A percentile compares a stretch with the other conserved stretches of the same genome.
Evolutionary conservation across 495 filamentous ascomycete species (phyloP).

Genomic region (Podospora appendiculata): DNA sequence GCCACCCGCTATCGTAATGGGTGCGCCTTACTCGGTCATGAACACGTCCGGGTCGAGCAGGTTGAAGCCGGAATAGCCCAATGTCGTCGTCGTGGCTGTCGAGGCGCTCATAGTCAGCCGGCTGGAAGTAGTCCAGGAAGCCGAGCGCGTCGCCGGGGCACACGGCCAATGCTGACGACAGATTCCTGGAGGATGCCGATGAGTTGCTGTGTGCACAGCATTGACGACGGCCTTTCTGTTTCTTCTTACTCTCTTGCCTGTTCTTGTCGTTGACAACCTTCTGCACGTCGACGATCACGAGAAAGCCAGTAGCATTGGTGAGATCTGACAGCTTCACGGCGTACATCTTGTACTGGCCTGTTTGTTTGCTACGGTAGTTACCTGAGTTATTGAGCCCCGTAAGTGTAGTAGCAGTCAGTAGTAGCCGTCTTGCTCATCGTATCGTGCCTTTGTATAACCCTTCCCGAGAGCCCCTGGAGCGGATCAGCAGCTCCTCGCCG

Average conservation of each 20-base stretch:
- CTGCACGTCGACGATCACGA: conserved; percentile 28
- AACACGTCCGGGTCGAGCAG: conserved; percentile 33
- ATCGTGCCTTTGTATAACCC: conserved; percentile 12
- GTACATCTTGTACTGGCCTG: conserved; percentile 21
- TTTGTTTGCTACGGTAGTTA: background rate
- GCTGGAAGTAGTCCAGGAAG: conserved; percentile 33
- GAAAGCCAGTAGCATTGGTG: conserved; percentile 26
- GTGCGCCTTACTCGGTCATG: conserved; percentile 22
- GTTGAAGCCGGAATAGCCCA: conserved; percentile 27
- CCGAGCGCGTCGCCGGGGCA: conserved; percentile 20
- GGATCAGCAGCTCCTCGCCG: background rate
- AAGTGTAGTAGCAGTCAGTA: background rate
- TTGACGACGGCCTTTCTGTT: background rate
- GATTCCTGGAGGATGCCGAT: conserved; percentile 28
- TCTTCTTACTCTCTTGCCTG: conserved; percentile 9
- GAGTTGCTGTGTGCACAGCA: background rate
- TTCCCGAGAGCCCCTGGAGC: background rate
- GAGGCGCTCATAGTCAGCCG: conserved; percentile 29
- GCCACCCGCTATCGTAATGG: conserved; percentile 29
- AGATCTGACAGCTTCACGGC: conserved; percentile 24
- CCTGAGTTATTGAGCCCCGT: no score
- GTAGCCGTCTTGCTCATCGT: conserved; percentile 4
- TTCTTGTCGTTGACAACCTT: conserved; percentile 29
- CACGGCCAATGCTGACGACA: conserved; percentile 23
- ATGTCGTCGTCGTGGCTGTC: conserved; percentile 32